These are phyloP conservation scores for Apiotrichum mycotoxinovorans DNA, from an alignment of 1,284 basidiomycete genomes.

Conservation along the genomic window DNA sequence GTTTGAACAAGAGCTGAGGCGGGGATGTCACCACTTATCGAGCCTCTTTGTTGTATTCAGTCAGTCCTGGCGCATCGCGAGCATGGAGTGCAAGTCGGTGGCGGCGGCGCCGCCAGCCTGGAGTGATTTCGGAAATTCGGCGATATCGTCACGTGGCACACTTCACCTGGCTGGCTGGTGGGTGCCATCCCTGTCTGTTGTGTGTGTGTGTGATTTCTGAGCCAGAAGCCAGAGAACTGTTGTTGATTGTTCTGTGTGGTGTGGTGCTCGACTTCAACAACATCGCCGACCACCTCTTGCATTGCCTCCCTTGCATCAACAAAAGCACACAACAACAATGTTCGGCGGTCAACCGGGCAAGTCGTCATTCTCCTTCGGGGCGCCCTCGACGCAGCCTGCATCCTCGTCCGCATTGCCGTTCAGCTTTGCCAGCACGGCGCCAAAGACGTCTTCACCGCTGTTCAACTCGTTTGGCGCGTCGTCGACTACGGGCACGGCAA, in stretches of 20 bases:
- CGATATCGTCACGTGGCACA: slow-evolving; percentile 1
- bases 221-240: background rate
- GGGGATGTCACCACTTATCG: too few relatives aligned
- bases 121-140: background rate
- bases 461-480: slow-evolving; percentile 16
- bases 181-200: too few relatives aligned
- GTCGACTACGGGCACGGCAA: slow-evolving; percentile 1
- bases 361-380: slow-evolving; percentile 6
- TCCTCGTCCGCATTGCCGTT: slow-evolving; percentile 13
- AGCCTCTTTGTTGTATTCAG: background rate
- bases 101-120: too few relatives aligned
- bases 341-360: slow-evolving; percentile 1
- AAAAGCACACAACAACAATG: background rate
- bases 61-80: too few relatives aligned
- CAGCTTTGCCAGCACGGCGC: slow-evolving; percentile 10
- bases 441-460: slow-evolving; percentile 19
- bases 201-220: background rate
- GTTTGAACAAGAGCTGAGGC: too few relatives aligned
- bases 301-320: background rate
- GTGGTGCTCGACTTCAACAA: background rate
- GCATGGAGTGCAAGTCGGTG: too few relatives aligned
- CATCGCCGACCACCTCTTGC: background rate
- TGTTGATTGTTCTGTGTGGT: background rate
- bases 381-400: background rate
- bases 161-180: too few relatives aligned